Evolutionary conservation across 2,329 filamentous ascomycete species (phyloP), one percentile per base, ranked within the genome.

Genomic region (Colletotrichum liaoningense): DNA sequence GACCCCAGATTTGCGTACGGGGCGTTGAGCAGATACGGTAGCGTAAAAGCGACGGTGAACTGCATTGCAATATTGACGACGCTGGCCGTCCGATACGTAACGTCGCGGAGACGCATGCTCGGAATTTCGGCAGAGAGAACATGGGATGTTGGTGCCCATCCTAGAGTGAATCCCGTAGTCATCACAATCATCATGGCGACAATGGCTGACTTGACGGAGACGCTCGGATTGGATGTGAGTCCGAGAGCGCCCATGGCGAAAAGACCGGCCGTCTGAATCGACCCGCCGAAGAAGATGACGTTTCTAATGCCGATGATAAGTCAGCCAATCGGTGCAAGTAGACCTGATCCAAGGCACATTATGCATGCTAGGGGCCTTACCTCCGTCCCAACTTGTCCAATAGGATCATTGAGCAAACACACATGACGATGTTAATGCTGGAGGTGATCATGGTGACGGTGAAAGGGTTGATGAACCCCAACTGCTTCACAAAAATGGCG

Each of bases 11-110:
- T 76, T 3, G 81, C 82, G 33, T 82, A 82, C 11, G 79, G 79
- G 16, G 77, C 76, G 67, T 83, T 79, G 8, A 83, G 76, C 22
- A 84, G 79, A 70, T 84, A 84, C 0, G 83, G 83, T 14, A 83
- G 78, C 11, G 77, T 78, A 58, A 85, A 84, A 2, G 79, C 80
- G 4, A 83, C 78, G 6, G 79, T 75, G 69, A 78, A 80, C 19
- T 83, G 79, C 62, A 78, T 78, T 24, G 77, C 49, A 28, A 71
- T 67, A 19, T 46, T 59, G 42, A 72, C 16, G 4, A 60, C 33
- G n/a, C 54, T 59, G 22, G 38, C 63, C 3, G 57, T 55, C 5
- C 46, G 46, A 52, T 78, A 77, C 14, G 80, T 80, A 54, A 80
- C 59, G 74, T 84, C 79, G 55, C 80, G 76, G 30, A 83, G 75